These are phyloP conservation scores for Lactuca sativa DNA, from an alignment of 129 eudicot genomes.

Conservation along the genomic window DNA sequence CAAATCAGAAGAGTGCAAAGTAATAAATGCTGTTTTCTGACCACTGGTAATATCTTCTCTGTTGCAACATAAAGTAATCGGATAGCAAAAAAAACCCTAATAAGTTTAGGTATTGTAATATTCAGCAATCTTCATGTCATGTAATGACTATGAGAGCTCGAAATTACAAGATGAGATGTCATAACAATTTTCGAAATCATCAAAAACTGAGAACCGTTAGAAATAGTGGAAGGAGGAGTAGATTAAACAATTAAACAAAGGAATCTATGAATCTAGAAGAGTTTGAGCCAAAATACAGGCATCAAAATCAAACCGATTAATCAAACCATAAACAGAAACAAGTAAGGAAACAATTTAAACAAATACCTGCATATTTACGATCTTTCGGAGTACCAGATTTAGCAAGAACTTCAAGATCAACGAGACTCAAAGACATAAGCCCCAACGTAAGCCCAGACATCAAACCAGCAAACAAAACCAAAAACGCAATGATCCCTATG, in stretches of 20 bases:
- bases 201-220: not conserved
- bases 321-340: not conserved
- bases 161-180: not conserved
- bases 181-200: not conserved
- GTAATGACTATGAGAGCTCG: not conserved
- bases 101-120: not conserved
- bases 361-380: constrained; percentile 63
- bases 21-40: constrained; percentile 77
- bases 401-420: constrained; percentile 92
- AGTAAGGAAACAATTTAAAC: not conserved
- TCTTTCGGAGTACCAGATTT: constrained; percentile 88
- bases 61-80: constrained; percentile 23
- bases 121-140: not conserved
- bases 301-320: not conserved
- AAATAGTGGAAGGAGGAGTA: not conserved
- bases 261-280: not conserved
- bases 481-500: constrained; percentile 46
- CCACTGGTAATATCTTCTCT: constrained; percentile 93
- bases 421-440: constrained; percentile 89
- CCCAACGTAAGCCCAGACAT: constrained; percentile 98
- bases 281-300: constrained; percentile 20
- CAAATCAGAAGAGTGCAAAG: constrained; percentile 89
- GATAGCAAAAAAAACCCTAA: not conserved
- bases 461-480: constrained; percentile 78
- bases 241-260: not conserved